Conservation (phyloP, 2,329 filamentous ascomycete genomes). For the Penicillium sp. region DNA sequence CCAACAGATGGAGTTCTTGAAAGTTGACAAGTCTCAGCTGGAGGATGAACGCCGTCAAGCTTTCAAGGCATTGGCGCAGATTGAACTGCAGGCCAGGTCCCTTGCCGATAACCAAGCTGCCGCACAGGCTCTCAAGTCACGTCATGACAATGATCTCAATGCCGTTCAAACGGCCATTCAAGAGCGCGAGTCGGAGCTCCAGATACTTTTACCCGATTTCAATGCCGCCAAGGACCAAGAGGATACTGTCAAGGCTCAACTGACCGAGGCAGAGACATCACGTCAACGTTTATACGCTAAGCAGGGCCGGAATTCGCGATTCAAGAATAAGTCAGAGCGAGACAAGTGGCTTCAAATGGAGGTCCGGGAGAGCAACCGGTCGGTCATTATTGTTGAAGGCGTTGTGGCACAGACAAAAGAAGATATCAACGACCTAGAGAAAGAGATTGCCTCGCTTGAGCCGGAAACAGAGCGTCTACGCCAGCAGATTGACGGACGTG, state of each 20-base stretch:
- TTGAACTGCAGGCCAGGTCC: slow-evolving; percentile 80
- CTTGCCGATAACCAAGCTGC: slow-evolving; percentile 79
- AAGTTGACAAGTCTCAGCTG: slow-evolving; percentile 79
- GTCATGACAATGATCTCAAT: slow-evolving; percentile 70
- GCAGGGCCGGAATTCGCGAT: slow-evolving; percentile 83
- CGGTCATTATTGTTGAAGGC: slow-evolving; percentile 76
- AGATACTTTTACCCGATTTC: slow-evolving; percentile 73
- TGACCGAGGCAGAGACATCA: slow-evolving; percentile 73
- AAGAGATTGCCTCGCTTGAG: slow-evolving; percentile 70
- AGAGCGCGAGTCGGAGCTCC: slow-evolving; percentile 73
- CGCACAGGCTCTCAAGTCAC: slow-evolving; percentile 68
- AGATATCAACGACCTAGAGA: slow-evolving; percentile 71
- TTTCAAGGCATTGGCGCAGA: slow-evolving; percentile 76
- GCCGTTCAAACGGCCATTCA: slow-evolving; percentile 72
- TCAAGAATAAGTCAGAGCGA: slow-evolving; percentile 82
- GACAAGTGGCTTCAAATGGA: slow-evolving; percentile 79
- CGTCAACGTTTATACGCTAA: slow-evolving; percentile 84
- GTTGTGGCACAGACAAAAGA: slow-evolving; percentile 82
- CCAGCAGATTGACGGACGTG: slow-evolving; percentile 74
- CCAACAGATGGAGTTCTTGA: slow-evolving; percentile 79
- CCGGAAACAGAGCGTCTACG: slow-evolving; percentile 69
- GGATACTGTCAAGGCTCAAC: slow-evolving; percentile 64
- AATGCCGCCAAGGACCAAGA: slow-evolving; percentile 72
- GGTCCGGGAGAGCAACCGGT: slow-evolving; percentile 74
- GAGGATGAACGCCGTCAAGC: slow-evolving; percentile 86